Percentiles rank a stretch among this genome's conserved stretches.
phyloP scores from a whole-genome alignment of 306 rosid species.

The Malus sylvestris region DNA sequence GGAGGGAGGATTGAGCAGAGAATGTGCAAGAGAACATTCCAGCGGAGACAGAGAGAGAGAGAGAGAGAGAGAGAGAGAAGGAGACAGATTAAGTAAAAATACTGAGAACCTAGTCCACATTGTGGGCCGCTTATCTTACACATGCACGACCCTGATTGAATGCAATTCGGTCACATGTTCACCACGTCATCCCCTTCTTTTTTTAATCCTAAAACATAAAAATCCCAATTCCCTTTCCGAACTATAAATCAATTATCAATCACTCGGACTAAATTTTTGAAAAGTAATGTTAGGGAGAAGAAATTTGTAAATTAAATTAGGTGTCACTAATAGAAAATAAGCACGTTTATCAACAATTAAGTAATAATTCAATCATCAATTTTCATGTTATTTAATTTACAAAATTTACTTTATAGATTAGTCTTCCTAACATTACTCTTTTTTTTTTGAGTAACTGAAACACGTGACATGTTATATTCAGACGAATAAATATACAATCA shows the following conservation, averaged over 20 bases:
- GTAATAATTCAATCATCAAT: too few relatives aligned
- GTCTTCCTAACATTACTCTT: too few relatives aligned
- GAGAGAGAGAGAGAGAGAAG: constrained; percentile 8
- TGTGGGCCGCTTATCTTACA: constrained; percentile 20
- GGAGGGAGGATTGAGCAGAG: neutral
- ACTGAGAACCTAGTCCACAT: constrained; percentile 30
- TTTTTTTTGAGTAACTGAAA: too few relatives aligned
- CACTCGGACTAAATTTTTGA: neutral
- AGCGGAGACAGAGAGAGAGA: constrained; percentile 19
- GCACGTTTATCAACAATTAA: too few relatives aligned
- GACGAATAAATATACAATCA: too few relatives aligned
- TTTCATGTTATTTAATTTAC: too few relatives aligned
- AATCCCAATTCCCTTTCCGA: neutral
- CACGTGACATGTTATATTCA: too few relatives aligned
- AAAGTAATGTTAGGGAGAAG: too few relatives aligned
- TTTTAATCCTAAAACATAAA: neutral
- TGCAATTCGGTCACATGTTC: constrained; percentile 42
- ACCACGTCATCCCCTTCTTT: constrained; percentile 22
- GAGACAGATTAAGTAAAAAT: constrained; percentile 14
- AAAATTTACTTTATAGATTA: too few relatives aligned
- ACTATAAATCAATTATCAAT: neutral
- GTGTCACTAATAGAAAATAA: too few relatives aligned
- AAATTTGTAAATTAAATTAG: too few relatives aligned
- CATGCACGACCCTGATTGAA: constrained; percentile 53
- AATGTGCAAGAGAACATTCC: constrained; percentile 41